Conservation (phyloP, 805 yeast species). For the Sugiyamaella valdiviana region DNA sequence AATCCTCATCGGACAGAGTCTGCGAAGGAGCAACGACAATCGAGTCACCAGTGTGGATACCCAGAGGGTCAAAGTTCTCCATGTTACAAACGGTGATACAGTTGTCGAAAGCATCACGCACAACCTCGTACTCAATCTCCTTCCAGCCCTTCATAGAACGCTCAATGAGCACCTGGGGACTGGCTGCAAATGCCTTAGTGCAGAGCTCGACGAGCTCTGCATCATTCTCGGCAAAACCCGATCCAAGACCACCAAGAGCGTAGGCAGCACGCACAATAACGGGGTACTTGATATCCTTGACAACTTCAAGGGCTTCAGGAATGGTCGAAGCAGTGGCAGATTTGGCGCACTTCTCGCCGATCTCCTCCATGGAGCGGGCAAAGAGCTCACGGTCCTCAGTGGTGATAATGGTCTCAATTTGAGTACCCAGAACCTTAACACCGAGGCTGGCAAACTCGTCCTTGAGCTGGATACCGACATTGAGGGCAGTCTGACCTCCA, state of each 20-base stretch:
- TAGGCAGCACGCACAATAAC: constrained; percentile 96
- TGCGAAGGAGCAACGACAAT: constrained; percentile 99
- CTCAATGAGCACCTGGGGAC: constrained; percentile 95
- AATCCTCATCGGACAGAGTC: constrained; percentile 92
- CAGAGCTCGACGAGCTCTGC: constrained; percentile 76
- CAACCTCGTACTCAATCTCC: constrained; percentile 97
- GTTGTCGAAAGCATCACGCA: constrained; percentile 93
- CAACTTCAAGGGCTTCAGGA: constrained; percentile 80
- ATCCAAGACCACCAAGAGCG: constrained; percentile 96
- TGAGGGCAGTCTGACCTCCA: constrained; percentile 98
- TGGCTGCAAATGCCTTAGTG: constrained; percentile 85
- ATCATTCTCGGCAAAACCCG: constrained; percentile 92
- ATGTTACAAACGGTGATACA: constrained; percentile 98
- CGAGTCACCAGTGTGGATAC: constrained; percentile 98
- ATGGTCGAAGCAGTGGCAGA: constrained; percentile 78
- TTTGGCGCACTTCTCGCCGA: constrained; percentile 90
- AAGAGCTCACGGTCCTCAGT: constrained; percentile 97
- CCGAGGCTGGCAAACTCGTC: constrained; percentile 91
- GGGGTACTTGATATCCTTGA: constrained; percentile 83
- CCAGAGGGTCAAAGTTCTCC: constrained; percentile 98
- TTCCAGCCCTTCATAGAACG: constrained; percentile 99
- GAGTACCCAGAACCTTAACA: constrained; percentile 94
- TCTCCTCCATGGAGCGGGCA: constrained; percentile 90
- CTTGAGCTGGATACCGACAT: constrained; percentile 91
- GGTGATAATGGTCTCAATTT: constrained; percentile 89